Percentiles rank a stretch among this genome's conserved stretches.
These are phyloP conservation scores for Candida sp. DNA, from an alignment of 1,139 yeast genomes.

Conservation along the genomic window DNA sequence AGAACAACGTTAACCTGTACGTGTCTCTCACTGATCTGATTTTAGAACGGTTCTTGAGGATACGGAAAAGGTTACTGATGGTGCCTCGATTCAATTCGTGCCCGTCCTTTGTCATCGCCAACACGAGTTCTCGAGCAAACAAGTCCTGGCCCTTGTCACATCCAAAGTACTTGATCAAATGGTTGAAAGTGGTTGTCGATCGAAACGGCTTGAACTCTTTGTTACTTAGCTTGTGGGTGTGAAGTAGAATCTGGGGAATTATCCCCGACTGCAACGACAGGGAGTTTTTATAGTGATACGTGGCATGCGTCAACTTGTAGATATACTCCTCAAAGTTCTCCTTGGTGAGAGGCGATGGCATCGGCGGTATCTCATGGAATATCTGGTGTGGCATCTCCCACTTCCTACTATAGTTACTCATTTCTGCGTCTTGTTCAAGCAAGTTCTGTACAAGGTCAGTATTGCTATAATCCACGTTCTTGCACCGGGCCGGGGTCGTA, in stretches of 20 bases:
- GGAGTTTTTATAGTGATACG: constrained; percentile 36
- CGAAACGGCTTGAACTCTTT: constrained; percentile 31
- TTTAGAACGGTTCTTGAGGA: constrained; percentile 35
- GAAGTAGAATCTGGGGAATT: constrained; percentile 41
- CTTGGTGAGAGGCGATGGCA: constrained; percentile 32
- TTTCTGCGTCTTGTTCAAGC: constrained; percentile 18
- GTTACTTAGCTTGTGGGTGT: constrained; percentile 43
- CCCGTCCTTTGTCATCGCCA: constrained; percentile 49
- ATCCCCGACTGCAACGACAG: constrained; percentile 41
- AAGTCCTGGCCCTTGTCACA: constrained; percentile 44
- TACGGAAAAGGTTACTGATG: constrained; percentile 39
- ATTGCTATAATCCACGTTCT: constrained; percentile 16
- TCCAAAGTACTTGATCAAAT: constrained; percentile 47
- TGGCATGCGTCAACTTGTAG: constrained; percentile 39
- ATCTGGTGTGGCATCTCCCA: constrained; percentile 23
- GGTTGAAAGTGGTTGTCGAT: constrained; percentile 43
- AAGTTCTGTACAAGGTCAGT: constrained; percentile 14
- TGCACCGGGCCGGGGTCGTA: constrained; percentile 34
- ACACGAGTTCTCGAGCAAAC: constrained; percentile 44
- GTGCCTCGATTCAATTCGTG: constrained; percentile 45
- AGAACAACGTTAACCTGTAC: constrained; percentile 32
- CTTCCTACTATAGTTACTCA: not conserved
- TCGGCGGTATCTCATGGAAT: constrained; percentile 38
- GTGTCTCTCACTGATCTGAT: constrained; percentile 39
- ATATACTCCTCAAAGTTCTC: constrained; percentile 41